Conservation (phyloP, 129 eudicot species). For the Helianthus tuberosus region DNA sequence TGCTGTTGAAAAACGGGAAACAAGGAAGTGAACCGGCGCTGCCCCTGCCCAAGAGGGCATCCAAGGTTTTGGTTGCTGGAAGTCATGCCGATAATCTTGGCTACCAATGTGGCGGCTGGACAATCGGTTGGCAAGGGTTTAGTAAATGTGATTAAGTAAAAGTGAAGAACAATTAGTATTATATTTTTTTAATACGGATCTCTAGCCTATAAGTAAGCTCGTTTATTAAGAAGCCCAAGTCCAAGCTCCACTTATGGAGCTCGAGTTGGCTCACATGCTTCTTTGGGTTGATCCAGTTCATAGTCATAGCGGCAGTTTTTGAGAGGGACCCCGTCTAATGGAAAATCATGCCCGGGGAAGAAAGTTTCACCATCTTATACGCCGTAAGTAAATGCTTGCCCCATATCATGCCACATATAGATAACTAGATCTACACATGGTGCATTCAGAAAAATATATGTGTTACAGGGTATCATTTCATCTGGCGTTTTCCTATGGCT, state of each 20-base stretch:
- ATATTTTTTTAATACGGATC: too few species aligned
- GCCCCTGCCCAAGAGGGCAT: slow-evolving; percentile 54
- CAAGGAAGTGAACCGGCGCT: slow-evolving; percentile 35
- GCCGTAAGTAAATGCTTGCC: slow-evolving; percentile 43
- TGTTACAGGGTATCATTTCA: slow-evolving; percentile 65
- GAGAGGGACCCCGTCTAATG: slow-evolving; percentile 71
- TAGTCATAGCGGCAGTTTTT: slow-evolving; percentile 62
- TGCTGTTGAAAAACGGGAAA: slow-evolving; percentile 67
- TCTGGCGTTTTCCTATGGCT: slow-evolving; percentile 78
- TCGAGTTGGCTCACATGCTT: too few species aligned
- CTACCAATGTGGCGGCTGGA: slow-evolving; percentile 87
- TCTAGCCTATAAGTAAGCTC: too few species aligned
- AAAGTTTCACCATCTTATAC: slow-evolving; percentile 66
- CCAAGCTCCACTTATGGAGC: too few species aligned
- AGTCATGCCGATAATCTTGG: slow-evolving; percentile 74
- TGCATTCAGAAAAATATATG: background rate
- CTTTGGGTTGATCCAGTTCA: slow-evolving; percentile 77
- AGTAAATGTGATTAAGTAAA: too few species aligned
- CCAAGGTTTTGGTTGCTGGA: slow-evolving; percentile 64
- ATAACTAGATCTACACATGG: background rate
- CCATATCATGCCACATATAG: background rate
- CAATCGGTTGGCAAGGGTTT: slow-evolving; percentile 77
- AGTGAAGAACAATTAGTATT: too few species aligned
- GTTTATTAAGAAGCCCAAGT: too few species aligned
- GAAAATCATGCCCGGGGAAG: slow-evolving; percentile 69